These are phyloP conservation scores for Candida methanosorbosa DNA, from an alignment of 805 yeast genomes.

Conservation along the genomic window DNA sequence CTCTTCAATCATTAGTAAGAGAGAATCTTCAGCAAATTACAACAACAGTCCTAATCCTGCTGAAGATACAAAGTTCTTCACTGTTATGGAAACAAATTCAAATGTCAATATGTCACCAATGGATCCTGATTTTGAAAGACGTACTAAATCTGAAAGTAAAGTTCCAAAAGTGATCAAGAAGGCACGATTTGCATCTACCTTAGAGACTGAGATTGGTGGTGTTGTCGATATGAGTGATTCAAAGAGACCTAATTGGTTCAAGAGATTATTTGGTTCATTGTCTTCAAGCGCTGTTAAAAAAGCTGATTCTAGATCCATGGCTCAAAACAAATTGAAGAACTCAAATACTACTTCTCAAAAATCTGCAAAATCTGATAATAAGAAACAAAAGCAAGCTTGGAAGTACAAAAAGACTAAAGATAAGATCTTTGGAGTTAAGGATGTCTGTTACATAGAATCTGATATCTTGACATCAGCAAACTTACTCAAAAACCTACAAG, in stretches of 20 bases:
- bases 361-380: not conserved
- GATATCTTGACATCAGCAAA: constrained; percentile 7
- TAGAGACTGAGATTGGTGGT: not conserved
- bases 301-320: not conserved
- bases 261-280: constrained; percentile 7
- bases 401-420: constrained; percentile 1
- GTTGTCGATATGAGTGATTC: not conserved
- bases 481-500: constrained; percentile 2
- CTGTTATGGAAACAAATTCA: too few species aligned
- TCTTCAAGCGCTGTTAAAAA: not conserved
- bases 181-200: constrained; percentile 1
- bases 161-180: not conserved
- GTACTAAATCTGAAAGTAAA: not conserved
- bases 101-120: constrained; percentile 18
- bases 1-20: not conserved
- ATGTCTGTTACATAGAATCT: constrained; percentile 9
- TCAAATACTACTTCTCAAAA: too few species aligned
- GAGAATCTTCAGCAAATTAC: not conserved
- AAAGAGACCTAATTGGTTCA: constrained; percentile 15
- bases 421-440: constrained; percentile 3
- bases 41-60: too few species aligned
- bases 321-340: not conserved
- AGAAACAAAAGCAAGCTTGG: not conserved
- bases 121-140: constrained; percentile 14
- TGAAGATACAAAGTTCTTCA: too few species aligned